These are phyloP conservation scores for Sequoia sempervirens DNA, from an alignment of 75 land plant species.

Conservation along the genomic window DNA sequence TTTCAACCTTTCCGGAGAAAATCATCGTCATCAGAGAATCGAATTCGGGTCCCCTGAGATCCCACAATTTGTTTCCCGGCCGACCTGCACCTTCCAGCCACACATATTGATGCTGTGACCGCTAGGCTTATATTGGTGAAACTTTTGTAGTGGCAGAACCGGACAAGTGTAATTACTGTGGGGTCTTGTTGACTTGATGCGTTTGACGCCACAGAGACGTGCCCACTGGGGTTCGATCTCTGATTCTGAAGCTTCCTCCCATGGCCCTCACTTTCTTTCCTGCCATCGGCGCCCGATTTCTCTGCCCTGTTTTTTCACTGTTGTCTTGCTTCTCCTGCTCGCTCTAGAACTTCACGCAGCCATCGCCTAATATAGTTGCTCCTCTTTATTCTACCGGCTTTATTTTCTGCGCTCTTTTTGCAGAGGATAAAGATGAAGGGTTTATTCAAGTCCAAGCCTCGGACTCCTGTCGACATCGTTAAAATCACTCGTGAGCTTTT, in stretches of 20 bases:
- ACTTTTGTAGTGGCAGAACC: too few species aligned
- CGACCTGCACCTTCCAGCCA: background rate
- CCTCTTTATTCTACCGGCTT: background rate
- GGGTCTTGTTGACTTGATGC: too few species aligned
- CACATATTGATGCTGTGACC: background rate
- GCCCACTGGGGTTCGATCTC: too few species aligned
- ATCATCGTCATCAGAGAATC: background rate
- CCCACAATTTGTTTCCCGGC: too few species aligned
- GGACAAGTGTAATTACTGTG: too few species aligned
- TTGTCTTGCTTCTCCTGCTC: background rate
- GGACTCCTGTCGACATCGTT: slow-evolving; percentile 82
- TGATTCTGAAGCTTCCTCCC: too few species aligned
- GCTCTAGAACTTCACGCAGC: background rate
- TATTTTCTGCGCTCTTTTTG: background rate
- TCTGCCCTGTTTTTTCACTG: background rate
- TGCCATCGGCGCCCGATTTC: background rate
- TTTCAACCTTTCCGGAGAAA: too few species aligned
- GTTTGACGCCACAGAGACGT: too few species aligned
- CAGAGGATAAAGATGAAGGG: slow-evolving; percentile 65
- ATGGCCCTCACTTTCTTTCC: too few species aligned
- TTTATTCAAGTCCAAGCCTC: slow-evolving; percentile 86
- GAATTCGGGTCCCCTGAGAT: too few species aligned
- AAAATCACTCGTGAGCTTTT: slow-evolving; percentile 83
- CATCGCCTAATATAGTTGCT: background rate
- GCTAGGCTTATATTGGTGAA: too few species aligned